phyloP scores from a whole-genome alignment of 495 filamentous ascomycete species.

The Aspergillus bridgeri region DNA sequence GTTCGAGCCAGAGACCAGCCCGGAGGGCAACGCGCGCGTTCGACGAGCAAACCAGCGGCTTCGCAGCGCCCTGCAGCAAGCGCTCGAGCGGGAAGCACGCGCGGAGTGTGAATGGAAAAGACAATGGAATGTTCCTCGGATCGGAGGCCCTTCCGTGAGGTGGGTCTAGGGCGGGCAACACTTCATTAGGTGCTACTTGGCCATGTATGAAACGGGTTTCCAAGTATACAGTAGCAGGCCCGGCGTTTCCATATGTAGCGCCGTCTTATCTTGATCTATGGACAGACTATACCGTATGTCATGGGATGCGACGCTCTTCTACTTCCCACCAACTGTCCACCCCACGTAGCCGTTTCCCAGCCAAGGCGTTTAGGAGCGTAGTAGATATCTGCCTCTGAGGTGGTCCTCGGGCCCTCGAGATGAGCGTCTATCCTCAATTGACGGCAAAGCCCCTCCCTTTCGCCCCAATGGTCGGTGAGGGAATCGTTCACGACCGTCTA shows the following conservation, averaged over 20 bases:
- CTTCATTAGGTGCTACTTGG: background rate
- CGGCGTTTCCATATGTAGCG: background rate
- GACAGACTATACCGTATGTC: background rate
- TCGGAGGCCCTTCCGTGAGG: background rate
- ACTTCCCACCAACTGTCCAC: background rate
- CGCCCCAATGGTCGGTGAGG: no score
- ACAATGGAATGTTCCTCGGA: background rate
- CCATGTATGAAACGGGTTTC: background rate
- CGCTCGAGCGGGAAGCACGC: background rate
- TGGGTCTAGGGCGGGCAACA: background rate
- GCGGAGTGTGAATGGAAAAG: background rate
- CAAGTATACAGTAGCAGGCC: background rate
- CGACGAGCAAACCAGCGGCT: background rate
- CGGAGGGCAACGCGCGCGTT: background rate
- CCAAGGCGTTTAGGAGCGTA: background rate
- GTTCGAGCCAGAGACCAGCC: background rate
- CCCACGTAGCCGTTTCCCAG: background rate
- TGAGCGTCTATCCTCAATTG: background rate
- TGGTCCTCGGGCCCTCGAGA: background rate
- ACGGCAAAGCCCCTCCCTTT: no score
- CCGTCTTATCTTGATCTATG: background rate
- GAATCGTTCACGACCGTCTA: no score
- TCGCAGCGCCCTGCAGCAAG: background rate
- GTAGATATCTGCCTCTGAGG: background rate
- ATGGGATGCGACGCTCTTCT: background rate